phyloP scores from a whole-genome alignment of 2,329 filamentous ascomycete genomes.

The Lojkania enalia region DNA sequence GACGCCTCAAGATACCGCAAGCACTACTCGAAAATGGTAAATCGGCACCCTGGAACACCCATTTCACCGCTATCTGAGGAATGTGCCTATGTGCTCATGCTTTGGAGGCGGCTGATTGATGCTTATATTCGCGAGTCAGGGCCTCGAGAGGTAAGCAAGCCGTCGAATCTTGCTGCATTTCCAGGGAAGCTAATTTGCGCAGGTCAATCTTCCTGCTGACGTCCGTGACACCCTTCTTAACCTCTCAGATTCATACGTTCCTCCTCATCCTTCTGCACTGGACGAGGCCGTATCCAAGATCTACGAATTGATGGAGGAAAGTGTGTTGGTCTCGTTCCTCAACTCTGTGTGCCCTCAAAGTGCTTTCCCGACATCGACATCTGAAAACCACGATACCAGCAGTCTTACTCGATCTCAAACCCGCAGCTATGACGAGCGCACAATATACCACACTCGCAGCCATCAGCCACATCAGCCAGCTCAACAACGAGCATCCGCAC shows the following conservation, averaged over 20 bases:
- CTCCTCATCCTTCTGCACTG: conserved; percentile 73
- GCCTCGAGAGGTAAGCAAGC: conserved; percentile 38
- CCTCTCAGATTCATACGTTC: conserved; percentile 61
- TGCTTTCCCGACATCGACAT: conserved; percentile 45
- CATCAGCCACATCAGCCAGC: conserved; percentile 33
- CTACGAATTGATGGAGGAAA: conserved; percentile 97
- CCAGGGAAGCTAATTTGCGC: conserved; percentile 22
- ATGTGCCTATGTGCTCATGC: conserved; percentile 70
- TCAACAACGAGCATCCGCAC: conserved; percentile 45
- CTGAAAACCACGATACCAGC: conserved; percentile 48
- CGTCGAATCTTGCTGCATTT: not conserved
- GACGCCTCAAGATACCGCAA: conserved; percentile 84
- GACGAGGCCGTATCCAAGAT: conserved; percentile 85
- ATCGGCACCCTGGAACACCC: conserved; percentile 51
- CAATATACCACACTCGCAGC: conserved; percentile 28
- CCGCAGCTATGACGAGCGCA: conserved; percentile 48
- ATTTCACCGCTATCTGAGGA: conserved; percentile 59
- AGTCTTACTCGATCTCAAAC: conserved; percentile 44
- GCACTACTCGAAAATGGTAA: conserved; percentile 63
- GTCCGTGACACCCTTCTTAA: conserved; percentile 80
- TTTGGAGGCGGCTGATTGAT: conserved; percentile 87
- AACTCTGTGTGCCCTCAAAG: conserved; percentile 63
- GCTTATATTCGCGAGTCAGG: conserved; percentile 70
- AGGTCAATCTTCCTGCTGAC: conserved; percentile 75
- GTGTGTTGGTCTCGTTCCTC: conserved; percentile 87